phyloP scores from a whole-genome alignment of 2,329 filamentous ascomycete species.

The Paramyrothecium sp. region DNA sequence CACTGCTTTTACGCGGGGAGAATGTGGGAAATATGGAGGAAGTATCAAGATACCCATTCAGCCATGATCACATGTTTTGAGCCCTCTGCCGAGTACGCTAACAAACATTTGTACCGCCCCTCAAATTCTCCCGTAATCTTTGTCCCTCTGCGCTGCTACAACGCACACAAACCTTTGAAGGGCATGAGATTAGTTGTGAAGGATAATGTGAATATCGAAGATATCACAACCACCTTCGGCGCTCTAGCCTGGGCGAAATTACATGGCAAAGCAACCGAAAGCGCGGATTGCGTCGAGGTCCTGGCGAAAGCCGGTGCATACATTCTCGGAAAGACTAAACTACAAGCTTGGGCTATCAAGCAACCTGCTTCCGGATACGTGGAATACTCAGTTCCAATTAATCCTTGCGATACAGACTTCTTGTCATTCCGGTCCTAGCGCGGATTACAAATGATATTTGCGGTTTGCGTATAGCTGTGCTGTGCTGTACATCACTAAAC shows the following conservation, averaged over 20 bases:
- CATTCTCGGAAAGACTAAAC: background rate
- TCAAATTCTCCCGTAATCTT: background rate
- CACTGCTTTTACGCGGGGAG: background rate
- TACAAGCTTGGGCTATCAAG: background rate
- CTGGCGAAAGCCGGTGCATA: background rate
- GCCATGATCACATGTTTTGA: background rate
- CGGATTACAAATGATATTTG: slow-evolving; percentile 71
- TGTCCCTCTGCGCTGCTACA: background rate
- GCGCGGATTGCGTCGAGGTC: background rate
- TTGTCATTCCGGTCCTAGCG: slow-evolving; percentile 72
- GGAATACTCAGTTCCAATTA: background rate
- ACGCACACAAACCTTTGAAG: too few species aligned
- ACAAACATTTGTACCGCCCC: background rate
- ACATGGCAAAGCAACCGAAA: background rate
- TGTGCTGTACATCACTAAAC: slow-evolving; percentile 57
- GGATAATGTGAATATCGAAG: background rate
- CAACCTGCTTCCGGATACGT: background rate
- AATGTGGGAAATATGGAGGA: background rate
- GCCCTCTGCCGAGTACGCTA: background rate
- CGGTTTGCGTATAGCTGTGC: slow-evolving; percentile 59
- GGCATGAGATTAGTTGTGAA: background rate
- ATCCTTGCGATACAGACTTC: slow-evolving; percentile 41
- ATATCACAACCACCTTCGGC: background rate
- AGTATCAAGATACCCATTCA: background rate
- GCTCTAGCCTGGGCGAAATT: background rate